These are phyloP conservation scores for Daedalea quercina DNA, from an alignment of 768 basidiomycete genomes.

Conservation along the genomic window DNA sequence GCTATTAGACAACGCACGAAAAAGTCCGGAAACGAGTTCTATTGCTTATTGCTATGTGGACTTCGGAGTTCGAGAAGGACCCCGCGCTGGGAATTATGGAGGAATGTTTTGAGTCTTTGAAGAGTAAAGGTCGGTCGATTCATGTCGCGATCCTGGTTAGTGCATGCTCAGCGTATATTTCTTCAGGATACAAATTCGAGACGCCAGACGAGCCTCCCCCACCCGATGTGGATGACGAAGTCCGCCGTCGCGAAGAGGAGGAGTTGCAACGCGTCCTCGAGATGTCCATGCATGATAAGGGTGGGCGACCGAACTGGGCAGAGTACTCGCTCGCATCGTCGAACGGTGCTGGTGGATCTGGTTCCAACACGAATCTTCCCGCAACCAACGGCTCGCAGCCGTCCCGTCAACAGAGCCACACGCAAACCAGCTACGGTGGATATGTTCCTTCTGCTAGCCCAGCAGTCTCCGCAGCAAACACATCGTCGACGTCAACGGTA, in stretches of 20 bases:
- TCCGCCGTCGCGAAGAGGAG: conserved; percentile 83
- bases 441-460: conserved; percentile 52
- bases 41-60: conserved; percentile 73
- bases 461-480: conserved; percentile 28
- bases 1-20: conserved; percentile 77
- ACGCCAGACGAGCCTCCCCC: conserved; percentile 55
- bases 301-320: conserved; percentile 59
- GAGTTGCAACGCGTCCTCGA: conserved; percentile 91
- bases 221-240: conserved; percentile 69
- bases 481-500: conserved; percentile 8
- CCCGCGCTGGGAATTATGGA: conserved; percentile 83
- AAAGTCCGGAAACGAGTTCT: conserved; percentile 79
- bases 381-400: conserved; percentile 15
- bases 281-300: conserved; percentile 88
- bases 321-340: conserved; percentile 33
- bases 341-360: conserved; percentile 29
- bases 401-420: conserved; percentile 9
- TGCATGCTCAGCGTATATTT: neutral
- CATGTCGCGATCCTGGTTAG: neutral
- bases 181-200: conserved; percentile 67
- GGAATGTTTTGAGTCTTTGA: conserved; percentile 77
- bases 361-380: conserved; percentile 12
- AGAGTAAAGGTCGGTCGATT: conserved; percentile 61
- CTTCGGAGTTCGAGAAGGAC: conserved; percentile 76
- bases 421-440: conserved; percentile 40